Conservation (phyloP, 768 basidiomycete genomes). For the Mycena maculata region DNA sequence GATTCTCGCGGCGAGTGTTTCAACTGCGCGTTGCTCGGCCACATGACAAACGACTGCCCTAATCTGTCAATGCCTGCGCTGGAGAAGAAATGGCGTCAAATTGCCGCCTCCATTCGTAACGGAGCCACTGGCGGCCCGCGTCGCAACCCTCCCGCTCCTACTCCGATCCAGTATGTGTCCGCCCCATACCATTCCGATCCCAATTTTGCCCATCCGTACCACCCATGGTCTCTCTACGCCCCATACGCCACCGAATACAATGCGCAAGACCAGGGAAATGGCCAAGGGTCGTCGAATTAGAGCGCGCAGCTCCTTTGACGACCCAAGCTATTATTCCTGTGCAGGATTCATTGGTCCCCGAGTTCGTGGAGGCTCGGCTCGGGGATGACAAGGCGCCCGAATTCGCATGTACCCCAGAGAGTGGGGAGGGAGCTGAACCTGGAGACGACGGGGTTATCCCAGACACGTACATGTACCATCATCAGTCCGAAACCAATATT, state of each 20-base stretch:
- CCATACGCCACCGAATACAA: not conserved
- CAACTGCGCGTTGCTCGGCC: slow-evolving; percentile 35
- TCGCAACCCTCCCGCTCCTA: not conserved
- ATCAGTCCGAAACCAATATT: not conserved
- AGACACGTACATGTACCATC: slow-evolving; percentile 5
- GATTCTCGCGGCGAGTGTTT: slow-evolving; percentile 33
- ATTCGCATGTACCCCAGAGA: not conserved
- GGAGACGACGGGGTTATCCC: slow-evolving; percentile 15
- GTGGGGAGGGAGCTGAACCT: slow-evolving; percentile 11
- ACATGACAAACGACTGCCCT: slow-evolving; percentile 10
- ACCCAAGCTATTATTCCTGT: not conserved
- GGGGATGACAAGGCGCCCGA: slow-evolving; percentile 15
- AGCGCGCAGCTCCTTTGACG: slow-evolving; percentile 15
- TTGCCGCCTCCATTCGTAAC: slow-evolving; percentile 9
- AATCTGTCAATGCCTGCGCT: slow-evolving; percentile 19
- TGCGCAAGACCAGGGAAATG: slow-evolving; percentile 25
- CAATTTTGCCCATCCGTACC: not conserved
- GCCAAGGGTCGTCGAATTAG: slow-evolving; percentile 23
- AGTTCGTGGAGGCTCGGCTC: slow-evolving; percentile 8
- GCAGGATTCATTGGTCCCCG: slow-evolving; percentile 2
- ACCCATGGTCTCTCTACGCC: not conserved
- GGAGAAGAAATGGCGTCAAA: slow-evolving; percentile 34
- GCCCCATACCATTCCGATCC: not conserved
- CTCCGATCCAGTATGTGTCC: not conserved
- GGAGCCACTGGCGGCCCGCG: not conserved